phyloP scores from a whole-genome alignment of 495 filamentous ascomycete genomes.

The Aspergillus biplanus region DNA sequence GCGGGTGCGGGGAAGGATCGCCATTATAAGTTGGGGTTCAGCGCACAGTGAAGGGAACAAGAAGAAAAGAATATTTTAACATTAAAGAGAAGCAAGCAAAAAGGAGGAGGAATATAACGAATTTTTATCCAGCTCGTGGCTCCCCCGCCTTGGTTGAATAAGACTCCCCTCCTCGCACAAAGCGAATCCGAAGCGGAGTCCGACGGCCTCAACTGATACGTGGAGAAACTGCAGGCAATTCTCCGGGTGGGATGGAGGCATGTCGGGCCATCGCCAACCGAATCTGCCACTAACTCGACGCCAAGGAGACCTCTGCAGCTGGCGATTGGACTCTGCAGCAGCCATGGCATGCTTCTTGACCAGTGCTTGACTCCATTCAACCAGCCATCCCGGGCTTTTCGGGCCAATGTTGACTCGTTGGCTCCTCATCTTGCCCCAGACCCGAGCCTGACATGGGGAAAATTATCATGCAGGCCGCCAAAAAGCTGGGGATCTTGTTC shows the following conservation, averaged over 20 bases:
- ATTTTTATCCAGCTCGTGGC: too few relatives aligned
- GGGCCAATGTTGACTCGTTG: constrained; percentile 14
- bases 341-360: constrained; percentile 8
- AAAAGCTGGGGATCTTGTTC: constrained; percentile 8
- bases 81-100: too few relatives aligned
- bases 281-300: background rate
- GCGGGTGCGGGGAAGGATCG: too few relatives aligned
- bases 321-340: background rate
- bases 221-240: constrained; percentile 10
- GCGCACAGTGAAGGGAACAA: too few relatives aligned
- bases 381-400: constrained; percentile 4
- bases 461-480: constrained; percentile 1
- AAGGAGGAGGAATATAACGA: too few relatives aligned
- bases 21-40: too few relatives aligned
- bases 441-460: constrained; percentile 2
- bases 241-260: background rate
- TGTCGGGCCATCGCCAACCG: constrained; percentile 6
- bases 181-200: background rate
- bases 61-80: too few relatives aligned
- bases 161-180: too few relatives aligned
- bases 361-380: constrained; percentile 5
- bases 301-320: background rate
- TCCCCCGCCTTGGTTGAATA: too few relatives aligned
- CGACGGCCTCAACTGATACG: constrained; percentile 2
- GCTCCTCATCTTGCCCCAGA: background rate